phyloP scores from a whole-genome alignment of 225 moss, liverwort and hornwort species.

The Marchantia paleacea region DNA sequence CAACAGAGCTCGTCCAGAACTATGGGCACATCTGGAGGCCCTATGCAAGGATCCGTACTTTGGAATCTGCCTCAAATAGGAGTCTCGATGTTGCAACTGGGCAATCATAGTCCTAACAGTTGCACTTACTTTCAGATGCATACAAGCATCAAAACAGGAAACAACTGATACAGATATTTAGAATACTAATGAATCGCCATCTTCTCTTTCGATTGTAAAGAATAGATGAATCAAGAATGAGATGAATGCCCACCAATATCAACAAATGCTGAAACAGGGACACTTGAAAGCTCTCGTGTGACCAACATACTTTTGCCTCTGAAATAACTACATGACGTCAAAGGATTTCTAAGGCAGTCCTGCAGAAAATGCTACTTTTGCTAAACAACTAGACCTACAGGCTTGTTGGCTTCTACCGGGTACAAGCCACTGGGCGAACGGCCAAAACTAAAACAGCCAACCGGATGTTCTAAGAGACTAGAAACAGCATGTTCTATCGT shows the following conservation, averaged over 20 bases:
- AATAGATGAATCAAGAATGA: neutral
- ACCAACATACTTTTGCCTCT: conserved; percentile 10
- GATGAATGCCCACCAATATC: conserved; percentile 8
- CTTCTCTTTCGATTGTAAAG: neutral
- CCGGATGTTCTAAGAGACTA: neutral
- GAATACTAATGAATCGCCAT: neutral
- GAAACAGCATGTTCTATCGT: neutral
- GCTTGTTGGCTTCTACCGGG: neutral
- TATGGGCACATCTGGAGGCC: too few relatives aligned
- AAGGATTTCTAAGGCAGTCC: conserved; percentile 1
- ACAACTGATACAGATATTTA: neutral
- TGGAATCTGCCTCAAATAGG: too few relatives aligned
- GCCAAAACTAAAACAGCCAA: conserved; percentile 19
- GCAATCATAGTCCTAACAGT: too few relatives aligned
- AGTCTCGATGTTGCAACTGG: too few relatives aligned
- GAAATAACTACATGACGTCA: conserved; percentile 12
- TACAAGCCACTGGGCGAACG: conserved; percentile 14
- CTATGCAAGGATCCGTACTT: too few relatives aligned
- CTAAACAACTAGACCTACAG: conserved; percentile 8
- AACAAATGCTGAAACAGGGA: conserved; percentile 10
- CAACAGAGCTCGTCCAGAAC: too few relatives aligned
- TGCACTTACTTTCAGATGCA: too few relatives aligned
- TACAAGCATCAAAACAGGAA: neutral
- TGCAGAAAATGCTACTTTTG: conserved; percentile 1
- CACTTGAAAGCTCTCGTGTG: neutral